Percentiles rank a stretch among this genome's conserved stretches.
phyloP scores from a whole-genome alignment of 768 basidiomycete genomes.

The Butyriboletus loyo region DNA sequence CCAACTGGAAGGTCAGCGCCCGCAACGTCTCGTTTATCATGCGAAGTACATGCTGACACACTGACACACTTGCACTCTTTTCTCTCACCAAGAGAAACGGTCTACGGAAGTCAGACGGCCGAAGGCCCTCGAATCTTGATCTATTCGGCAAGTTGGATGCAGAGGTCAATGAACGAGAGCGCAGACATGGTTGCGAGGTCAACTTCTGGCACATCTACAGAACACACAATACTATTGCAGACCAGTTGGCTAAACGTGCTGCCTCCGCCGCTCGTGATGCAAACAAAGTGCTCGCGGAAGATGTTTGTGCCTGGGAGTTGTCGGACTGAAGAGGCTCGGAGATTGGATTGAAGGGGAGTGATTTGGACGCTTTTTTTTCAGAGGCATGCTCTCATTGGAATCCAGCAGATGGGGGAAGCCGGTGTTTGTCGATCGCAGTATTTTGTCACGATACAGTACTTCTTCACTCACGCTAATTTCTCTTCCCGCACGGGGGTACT shows the following conservation, averaged over 20 bases:
- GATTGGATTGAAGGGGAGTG: not conserved
- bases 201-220: slow-evolving; percentile 26
- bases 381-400: not conserved
- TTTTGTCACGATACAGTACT: not conserved
- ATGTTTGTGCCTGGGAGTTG: not conserved
- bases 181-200: slow-evolving; percentile 8
- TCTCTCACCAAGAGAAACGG: not conserved
- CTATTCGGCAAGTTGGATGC: slow-evolving; percentile 2
- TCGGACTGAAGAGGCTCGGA: not conserved
- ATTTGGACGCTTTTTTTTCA: not conserved
- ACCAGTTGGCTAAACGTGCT: slow-evolving; percentile 15
- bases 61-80: not conserved
- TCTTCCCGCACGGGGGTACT: too few relatives aligned
- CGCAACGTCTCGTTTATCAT: not conserved
- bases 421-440: not conserved
- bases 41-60: not conserved
- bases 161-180: not conserved
- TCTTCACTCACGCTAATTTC: not conserved
- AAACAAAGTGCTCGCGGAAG: not conserved
- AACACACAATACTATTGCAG: slow-evolving; percentile 22
- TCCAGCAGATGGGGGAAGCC: not conserved
- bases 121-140: slow-evolving; percentile 6
- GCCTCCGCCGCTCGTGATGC: not conserved
- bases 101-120: not conserved
- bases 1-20: slow-evolving; percentile 2